These are phyloP conservation scores for Canariomyces notabilis DNA, from an alignment of 2,329 filamentous ascomycete genomes.

Conservation along the genomic window DNA sequence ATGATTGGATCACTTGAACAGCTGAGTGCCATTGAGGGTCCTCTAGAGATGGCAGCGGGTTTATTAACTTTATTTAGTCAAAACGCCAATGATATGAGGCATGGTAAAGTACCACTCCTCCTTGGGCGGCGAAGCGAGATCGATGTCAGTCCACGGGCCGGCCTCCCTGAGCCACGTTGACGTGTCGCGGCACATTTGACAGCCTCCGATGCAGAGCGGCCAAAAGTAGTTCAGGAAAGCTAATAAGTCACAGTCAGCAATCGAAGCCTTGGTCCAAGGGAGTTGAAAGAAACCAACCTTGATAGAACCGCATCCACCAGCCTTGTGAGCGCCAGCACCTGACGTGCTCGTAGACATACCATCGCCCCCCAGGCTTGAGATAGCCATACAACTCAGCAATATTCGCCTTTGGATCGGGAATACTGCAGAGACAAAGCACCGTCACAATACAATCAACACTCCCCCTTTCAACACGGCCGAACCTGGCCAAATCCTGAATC, in stretches of 20 bases:
- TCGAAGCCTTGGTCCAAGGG: no score
- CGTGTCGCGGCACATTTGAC: constrained; percentile 46
- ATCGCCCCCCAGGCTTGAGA: constrained; percentile 56
- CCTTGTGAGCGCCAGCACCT: constrained; percentile 30
- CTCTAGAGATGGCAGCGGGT: neutral
- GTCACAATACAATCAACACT: constrained; percentile 57
- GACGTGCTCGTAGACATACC: constrained; percentile 62
- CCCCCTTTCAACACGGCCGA: constrained; percentile 43
- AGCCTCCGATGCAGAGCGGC: constrained; percentile 48
- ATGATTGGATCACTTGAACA: neutral
- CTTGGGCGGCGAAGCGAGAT: constrained; percentile 38
- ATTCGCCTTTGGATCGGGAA: constrained; percentile 54
- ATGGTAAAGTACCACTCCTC: constrained; percentile 40
- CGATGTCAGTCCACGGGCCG: constrained; percentile 46
- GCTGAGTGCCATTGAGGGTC: neutral
- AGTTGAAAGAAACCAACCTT: constrained; percentile 39
- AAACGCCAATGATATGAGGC: constrained; percentile 47
- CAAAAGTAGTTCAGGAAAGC: constrained; percentile 49
- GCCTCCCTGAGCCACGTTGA: constrained; percentile 42
- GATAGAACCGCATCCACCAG: constrained; percentile 42
- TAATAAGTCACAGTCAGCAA: constrained; percentile 24
- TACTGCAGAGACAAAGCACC: constrained; percentile 58
- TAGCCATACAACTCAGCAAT: constrained; percentile 51
- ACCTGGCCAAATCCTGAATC: constrained; percentile 49
- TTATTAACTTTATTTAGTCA: constrained; percentile 45